These are phyloP conservation scores for Lactarius akahatsu DNA, from an alignment of 768 basidiomycete species.

Conservation along the genomic window DNA sequence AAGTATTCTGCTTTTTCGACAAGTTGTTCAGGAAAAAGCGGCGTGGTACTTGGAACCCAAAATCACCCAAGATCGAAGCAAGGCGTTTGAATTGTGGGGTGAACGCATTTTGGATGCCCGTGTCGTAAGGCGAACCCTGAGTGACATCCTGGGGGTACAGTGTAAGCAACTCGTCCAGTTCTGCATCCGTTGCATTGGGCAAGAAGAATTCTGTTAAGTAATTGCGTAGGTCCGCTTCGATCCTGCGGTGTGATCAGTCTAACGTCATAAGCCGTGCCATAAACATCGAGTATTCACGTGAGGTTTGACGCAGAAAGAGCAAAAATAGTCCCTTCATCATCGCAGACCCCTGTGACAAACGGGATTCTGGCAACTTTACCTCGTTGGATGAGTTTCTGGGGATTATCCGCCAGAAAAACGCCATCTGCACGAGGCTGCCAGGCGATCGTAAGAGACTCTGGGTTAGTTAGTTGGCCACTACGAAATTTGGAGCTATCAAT, in stretches of 20 bases:
- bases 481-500: slow-evolving; percentile 31
- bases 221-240: not conserved
- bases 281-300: not conserved
- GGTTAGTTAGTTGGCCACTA: not conserved
- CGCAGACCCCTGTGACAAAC: not conserved
- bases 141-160: not conserved
- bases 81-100: not conserved
- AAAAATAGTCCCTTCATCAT: not conserved
- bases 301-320: not conserved
- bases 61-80: not conserved
- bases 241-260: not conserved
- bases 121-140: not conserved
- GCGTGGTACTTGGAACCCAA: not conserved
- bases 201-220: not conserved
- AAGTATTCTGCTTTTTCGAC: no score
- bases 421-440: not conserved
- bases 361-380: not conserved
- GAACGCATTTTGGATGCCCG: not conserved
- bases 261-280: not conserved
- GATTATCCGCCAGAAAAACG: not conserved
- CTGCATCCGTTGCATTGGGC: not conserved
- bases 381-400: not conserved
- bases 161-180: not conserved
- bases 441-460: not conserved
- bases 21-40: not conserved